These are phyloP conservation scores for Pseudocercospora fuligena DNA, from an alignment of 2,329 filamentous ascomycete genomes.

Conservation along the genomic window DNA sequence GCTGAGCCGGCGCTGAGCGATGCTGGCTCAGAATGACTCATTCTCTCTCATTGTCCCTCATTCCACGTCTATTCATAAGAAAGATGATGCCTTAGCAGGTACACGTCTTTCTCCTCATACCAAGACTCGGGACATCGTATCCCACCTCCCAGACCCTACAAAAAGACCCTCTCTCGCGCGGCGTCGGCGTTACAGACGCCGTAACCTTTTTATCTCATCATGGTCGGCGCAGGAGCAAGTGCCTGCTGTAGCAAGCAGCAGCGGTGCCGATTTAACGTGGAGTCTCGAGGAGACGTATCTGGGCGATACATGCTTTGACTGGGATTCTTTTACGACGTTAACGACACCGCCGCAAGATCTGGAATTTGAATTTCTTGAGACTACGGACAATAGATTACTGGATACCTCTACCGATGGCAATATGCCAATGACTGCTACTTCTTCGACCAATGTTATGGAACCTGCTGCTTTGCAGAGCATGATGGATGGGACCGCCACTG, in stretches of 20 bases:
- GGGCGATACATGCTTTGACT: background rate
- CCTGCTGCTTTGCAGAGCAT: background rate
- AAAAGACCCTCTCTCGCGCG: constrained; percentile 2
- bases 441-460: background rate
- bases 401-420: background rate
- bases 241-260: constrained; percentile 1
- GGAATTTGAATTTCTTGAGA: background rate
- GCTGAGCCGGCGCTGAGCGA: constrained; percentile 4
- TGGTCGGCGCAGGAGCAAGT: constrained; percentile 1
- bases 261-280: constrained; percentile 9
- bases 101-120: background rate
- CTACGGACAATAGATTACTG: background rate
- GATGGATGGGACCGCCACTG: background rate
- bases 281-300: background rate
- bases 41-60: background rate
- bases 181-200: constrained; percentile 12
- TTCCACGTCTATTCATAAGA: constrained; percentile 5
- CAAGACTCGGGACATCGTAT: background rate
- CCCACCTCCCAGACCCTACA: background rate
- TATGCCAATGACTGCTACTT: background rate
- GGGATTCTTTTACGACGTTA: background rate
- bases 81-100: background rate
- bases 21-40: constrained; percentile 8
- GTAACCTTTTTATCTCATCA: background rate
- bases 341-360: background rate